Evolutionary conservation across 768 basidiomycete genomes (phyloP), one percentile per base, ranked within the genome.

Genomic region (Pluteus cervinus): DNA sequence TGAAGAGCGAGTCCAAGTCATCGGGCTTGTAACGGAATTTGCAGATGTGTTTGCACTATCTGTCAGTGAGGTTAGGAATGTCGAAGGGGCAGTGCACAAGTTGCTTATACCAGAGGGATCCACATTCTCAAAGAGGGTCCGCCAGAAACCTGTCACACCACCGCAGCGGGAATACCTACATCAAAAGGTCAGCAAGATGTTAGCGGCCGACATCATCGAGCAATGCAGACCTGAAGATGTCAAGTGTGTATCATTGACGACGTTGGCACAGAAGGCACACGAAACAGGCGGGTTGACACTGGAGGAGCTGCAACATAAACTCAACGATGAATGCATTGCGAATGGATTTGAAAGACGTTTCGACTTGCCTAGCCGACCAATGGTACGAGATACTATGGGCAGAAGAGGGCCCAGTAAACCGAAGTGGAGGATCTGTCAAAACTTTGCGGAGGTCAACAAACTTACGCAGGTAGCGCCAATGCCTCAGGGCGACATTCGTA

Each of bases 41-140:
- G 62, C 68, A 0, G 65, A 70, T 42, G 46, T 55, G 18, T 73
- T 68, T 38, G 63, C 65, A 4, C 44, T 69, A 2, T 55, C 59
- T 0, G 44, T 69, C 6, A 52, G 54, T 14, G 65, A 73, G 39
- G 68, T 71, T 2, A 33, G 30, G 1, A 42, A 48, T 0, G 57
- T 69, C 0, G 29, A 48, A 6, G 60, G 55, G 1, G 56, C 55
- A 3, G 46, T 49, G 1, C 65, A 70, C 43, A 40, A 33, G 1
- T 50, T 69, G 3, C 48, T 62, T 32, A 51, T 71, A 1, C 56
- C 56, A 0, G 31, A 42, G 10, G 53, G 47, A 3, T 34, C 46
- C 0, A 52, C 18, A 7, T 62, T 71, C 42, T 44, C 45, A 1
- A 61, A 34, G 1, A 63, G 60, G 15, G 47, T 63, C 0, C 47